Evolutionary conservation across 768 basidiomycete genomes (phyloP).

Genomic region (Naganishia vaughanmartiniae): DNA sequence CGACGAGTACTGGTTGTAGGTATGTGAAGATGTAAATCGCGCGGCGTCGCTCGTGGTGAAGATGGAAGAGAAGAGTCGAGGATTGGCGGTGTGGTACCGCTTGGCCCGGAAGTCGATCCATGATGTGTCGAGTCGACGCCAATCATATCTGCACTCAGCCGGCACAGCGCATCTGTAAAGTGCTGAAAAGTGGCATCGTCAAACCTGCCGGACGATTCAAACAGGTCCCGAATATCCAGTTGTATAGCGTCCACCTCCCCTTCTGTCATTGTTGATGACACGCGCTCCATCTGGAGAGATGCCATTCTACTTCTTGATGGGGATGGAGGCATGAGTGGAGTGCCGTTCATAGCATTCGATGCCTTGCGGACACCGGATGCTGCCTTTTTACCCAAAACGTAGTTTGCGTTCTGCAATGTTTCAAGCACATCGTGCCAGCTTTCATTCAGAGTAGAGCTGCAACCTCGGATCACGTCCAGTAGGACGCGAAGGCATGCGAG

Average conservation of each 20-base stretch:
- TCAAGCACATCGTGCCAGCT: conserved; percentile 92
- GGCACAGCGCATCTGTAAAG: conserved; percentile 77
- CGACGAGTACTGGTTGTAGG: conserved; percentile 58
- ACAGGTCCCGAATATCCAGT: conserved; percentile 72
- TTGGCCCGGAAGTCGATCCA: background rate
- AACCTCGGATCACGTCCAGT: conserved; percentile 71
- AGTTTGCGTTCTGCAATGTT: conserved; percentile 89
- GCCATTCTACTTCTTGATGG: conserved; percentile 56
- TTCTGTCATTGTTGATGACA: conserved; percentile 57
- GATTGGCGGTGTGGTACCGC: conserved; percentile 22
- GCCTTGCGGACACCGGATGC: background rate
- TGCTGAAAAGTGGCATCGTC: conserved; percentile 77
- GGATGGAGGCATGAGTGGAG: conserved; percentile 48
- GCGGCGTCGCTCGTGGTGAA: conserved; percentile 24
- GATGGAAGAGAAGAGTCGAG: conserved; percentile 28
- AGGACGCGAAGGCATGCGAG: conserved; percentile 83
- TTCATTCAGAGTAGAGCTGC: conserved; percentile 74
- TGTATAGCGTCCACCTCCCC: conserved; percentile 67
- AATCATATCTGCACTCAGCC: conserved; percentile 87
- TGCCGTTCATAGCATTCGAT: conserved; percentile 28
- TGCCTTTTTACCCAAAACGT: conserved; percentile 57
- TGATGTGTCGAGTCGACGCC: conserved; percentile 57
- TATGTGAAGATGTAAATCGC: conserved; percentile 26
- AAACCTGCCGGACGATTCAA: conserved; percentile 78
- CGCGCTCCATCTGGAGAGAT: conserved; percentile 18